These are phyloP conservation scores for Coemansia umbellata DNA, from an alignment of 192 early-diverging fungal species.

Conservation along the genomic window DNA sequence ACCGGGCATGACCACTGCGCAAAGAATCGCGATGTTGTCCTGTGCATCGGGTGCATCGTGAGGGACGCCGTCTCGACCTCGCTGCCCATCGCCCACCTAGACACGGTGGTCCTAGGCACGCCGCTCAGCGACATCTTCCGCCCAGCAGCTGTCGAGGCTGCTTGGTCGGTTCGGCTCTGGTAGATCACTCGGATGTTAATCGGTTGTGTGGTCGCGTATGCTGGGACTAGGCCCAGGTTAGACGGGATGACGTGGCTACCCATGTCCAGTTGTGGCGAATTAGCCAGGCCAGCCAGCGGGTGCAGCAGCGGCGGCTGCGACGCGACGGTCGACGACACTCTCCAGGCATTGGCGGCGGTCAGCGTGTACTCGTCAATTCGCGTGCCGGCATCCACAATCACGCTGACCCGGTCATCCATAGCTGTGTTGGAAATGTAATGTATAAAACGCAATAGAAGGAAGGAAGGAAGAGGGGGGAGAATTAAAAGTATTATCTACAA, in stretches of 20 bases:
- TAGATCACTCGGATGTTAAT: not conserved
- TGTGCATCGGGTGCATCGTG: not conserved
- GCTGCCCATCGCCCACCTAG: not conserved
- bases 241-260: slow-evolving; percentile 7
- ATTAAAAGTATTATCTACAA: too few species aligned
- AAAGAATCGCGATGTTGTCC: not conserved
- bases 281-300: not conserved
- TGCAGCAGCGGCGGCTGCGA: slow-evolving; percentile 12
- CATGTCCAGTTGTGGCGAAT: slow-evolving; percentile 8
- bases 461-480: not conserved
- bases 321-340: not conserved
- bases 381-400: slow-evolving; percentile 9
- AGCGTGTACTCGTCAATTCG: slow-evolving; percentile 21
- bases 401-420: slow-evolving; percentile 3
- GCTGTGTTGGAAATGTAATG: not conserved
- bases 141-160: not conserved
- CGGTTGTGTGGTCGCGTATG: slow-evolving; percentile 9
- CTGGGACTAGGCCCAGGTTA: slow-evolving; percentile 16
- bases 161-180: not conserved
- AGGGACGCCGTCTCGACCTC: not conserved
- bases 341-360: slow-evolving; percentile 1
- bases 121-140: slow-evolving; percentile 1
- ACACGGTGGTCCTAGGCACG: not conserved
- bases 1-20: not conserved
- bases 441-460: not conserved